A percentile compares a stretch with the other conserved stretches of the same genome.
Evolutionary conservation across 768 basidiomycete species (phyloP).

Genomic region (Daedaleopsis sinensis): DNA sequence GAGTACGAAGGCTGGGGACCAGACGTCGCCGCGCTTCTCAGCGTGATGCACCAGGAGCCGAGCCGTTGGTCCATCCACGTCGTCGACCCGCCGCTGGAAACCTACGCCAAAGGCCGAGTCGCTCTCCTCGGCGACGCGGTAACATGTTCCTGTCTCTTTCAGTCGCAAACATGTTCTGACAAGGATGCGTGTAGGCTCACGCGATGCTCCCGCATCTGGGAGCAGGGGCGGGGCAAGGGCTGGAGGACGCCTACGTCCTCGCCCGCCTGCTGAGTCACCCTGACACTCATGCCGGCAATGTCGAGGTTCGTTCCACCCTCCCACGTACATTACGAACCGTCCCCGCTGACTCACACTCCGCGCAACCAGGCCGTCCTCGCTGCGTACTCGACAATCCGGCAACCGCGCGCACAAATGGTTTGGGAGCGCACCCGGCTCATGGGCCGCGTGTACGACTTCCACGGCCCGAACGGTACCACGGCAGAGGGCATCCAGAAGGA

Average conservation of each 20-base stretch:
- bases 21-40: conserved; percentile 44
- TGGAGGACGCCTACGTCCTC: conserved; percentile 56
- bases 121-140: conserved; percentile 57
- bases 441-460: conserved; percentile 50
- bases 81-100: conserved; percentile 46
- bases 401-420: conserved; percentile 53
- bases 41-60: conserved; percentile 43
- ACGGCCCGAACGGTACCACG: conserved; percentile 34
- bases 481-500: conserved; percentile 37
- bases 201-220: conserved; percentile 62
- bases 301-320: conserved; percentile 38
- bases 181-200: conserved; percentile 40
- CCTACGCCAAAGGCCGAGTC: conserved; percentile 45
- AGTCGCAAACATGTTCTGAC: no score
- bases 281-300: conserved; percentile 40
- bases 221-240: conserved; percentile 59
- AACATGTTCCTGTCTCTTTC: not conserved
- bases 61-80: conserved; percentile 59
- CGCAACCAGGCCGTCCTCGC: conserved; percentile 43
- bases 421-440: conserved; percentile 41
- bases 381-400: conserved; percentile 47
- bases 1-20: conserved; percentile 49
- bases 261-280: conserved; percentile 49
- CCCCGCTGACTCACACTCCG: not conserved
- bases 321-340: not conserved